phyloP scores from a whole-genome alignment of 495 filamentous ascomycete species.

The Penicillium verhagenii region DNA sequence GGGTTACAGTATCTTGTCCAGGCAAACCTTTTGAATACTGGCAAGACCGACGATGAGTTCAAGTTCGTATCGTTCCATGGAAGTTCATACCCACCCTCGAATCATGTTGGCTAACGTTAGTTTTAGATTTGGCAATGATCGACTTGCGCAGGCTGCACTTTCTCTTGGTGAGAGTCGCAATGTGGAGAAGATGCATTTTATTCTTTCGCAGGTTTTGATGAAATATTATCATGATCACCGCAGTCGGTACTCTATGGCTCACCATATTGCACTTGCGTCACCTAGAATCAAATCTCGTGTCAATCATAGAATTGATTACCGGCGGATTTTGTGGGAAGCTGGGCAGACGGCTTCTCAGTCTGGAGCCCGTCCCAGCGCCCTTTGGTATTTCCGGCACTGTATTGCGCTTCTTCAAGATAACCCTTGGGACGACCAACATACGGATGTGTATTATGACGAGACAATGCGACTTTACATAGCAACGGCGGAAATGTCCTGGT shows the following conservation, averaged over 20 bases:
- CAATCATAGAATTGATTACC: constrained; percentile 57
- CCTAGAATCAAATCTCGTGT: constrained; percentile 68
- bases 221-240: constrained; percentile 61
- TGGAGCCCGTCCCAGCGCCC: constrained; percentile 73
- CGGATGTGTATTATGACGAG: constrained; percentile 84
- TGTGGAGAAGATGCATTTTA: constrained; percentile 78
- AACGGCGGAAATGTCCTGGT: constrained; percentile 79
- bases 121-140: constrained; percentile 74
- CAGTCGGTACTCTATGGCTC: constrained; percentile 65
- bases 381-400: constrained; percentile 73
- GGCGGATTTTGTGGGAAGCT: constrained; percentile 71
- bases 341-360: constrained; percentile 74
- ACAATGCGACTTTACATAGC: constrained; percentile 71
- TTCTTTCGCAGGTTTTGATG: constrained; percentile 75
- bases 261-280: constrained; percentile 72
- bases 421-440: constrained; percentile 67
- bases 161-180: constrained; percentile 64
- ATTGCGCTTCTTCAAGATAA: constrained; percentile 74
- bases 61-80: constrained; percentile 34
- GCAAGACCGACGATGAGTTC: constrained; percentile 74
- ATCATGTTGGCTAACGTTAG: constrained; percentile 3
- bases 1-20: constrained; percentile 78
- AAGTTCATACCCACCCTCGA: not conserved
- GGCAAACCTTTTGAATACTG: constrained; percentile 70
- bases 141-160: constrained; percentile 74